Percentiles rank a stretch among this genome's conserved stretches.
phyloP scores from a whole-genome alignment of 441 rosid genomes.

The Jatropha podagrica region DNA sequence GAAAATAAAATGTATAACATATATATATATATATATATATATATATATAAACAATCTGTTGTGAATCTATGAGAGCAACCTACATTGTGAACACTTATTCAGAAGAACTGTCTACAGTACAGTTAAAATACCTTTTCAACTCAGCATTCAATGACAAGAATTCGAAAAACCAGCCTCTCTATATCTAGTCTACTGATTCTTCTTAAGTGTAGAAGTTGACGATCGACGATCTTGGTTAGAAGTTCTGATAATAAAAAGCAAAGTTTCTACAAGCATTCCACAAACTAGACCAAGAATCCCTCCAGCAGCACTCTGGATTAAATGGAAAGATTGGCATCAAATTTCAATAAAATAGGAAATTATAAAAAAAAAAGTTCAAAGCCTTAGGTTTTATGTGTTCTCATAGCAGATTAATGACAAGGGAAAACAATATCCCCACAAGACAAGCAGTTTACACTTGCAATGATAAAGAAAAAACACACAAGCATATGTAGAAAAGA shows the following conservation, averaged over 20 bases:
- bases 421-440: background rate
- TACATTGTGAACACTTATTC: background rate
- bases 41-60: background rate
- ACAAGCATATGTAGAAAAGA: background rate
- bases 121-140: background rate
- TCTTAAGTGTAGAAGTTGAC: conserved; percentile 51
- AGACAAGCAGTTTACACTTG: background rate
- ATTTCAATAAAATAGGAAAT: background rate
- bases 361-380: background rate
- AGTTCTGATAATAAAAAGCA: conserved; percentile 79
- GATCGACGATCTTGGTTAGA: conserved; percentile 44
- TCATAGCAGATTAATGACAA: background rate
- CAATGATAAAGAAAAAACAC: background rate
- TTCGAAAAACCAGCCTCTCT: conserved; percentile 48
- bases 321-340: background rate
- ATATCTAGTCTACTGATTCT: conserved; percentile 42
- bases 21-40: no score
- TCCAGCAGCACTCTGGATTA: conserved; percentile 80
- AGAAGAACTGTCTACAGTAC: background rate
- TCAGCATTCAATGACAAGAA: conserved; percentile 8
- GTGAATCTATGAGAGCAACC: background rate
- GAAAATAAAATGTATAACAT: no score
- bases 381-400: no score
- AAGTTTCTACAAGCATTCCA: conserved; percentile 89
- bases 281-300: conserved; percentile 86